Conservation (phyloP, 495 filamentous ascomycete genomes). For the Daldinia decipiens region DNA sequence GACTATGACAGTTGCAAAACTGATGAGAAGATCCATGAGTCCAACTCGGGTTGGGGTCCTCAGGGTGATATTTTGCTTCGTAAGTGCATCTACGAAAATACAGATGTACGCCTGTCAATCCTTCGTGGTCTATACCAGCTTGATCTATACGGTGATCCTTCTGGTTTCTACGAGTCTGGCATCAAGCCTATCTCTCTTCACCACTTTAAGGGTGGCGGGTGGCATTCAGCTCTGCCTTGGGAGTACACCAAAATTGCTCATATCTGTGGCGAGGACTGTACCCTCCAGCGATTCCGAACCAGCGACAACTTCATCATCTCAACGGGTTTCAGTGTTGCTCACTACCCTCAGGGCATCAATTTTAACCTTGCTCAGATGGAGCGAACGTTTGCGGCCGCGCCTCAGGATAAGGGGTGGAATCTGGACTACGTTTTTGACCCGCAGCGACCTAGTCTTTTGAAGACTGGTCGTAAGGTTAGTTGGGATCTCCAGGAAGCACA, state of each 20-base stretch:
- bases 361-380: constrained; percentile 72
- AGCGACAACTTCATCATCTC: constrained; percentile 70
- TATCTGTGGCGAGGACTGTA: constrained; percentile 71
- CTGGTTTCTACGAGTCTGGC: constrained; percentile 75
- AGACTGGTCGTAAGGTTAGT: constrained; percentile 62
- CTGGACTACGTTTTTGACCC: constrained; percentile 63
- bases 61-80: constrained; percentile 73
- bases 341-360: constrained; percentile 66
- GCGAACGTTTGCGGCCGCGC: constrained; percentile 69
- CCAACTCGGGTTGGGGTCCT: constrained; percentile 64
- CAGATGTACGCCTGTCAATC: constrained; percentile 67
- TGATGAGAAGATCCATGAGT: constrained; percentile 60
- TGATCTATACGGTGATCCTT: constrained; percentile 71
- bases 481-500: constrained; percentile 63
- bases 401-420: constrained; percentile 63
- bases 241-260: constrained; percentile 73
- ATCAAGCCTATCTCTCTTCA: constrained; percentile 71
- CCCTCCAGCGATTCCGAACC: constrained; percentile 72
- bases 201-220: constrained; percentile 69
- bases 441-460: constrained; percentile 56
- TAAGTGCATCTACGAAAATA: constrained; percentile 74
- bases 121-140: constrained; percentile 73
- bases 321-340: constrained; percentile 72
- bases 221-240: constrained; percentile 64
- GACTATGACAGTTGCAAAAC: constrained; percentile 65